Conservation (phyloP, 306 rosid genomes). For the Purshia tridentata region DNA sequence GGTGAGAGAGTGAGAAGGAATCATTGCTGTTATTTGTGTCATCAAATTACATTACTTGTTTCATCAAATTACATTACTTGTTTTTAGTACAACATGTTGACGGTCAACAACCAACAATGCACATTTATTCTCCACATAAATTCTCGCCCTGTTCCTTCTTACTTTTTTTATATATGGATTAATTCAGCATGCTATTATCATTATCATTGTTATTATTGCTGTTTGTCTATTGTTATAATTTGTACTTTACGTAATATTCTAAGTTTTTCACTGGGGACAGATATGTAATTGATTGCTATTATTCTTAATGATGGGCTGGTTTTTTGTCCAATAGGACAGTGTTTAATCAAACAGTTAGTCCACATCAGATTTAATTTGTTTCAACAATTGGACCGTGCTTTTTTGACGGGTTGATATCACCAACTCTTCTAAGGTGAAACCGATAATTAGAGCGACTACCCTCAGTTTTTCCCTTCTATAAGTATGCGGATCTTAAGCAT, state of each 20-base stretch:
- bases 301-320: too few species aligned
- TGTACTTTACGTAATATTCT: neutral
- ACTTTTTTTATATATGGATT: neutral
- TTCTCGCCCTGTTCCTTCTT: slow-evolving; percentile 9
- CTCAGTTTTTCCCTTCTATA: too few species aligned
- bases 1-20: slow-evolving; percentile 15
- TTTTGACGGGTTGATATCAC: slow-evolving; percentile 1
- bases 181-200: neutral
- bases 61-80: neutral
- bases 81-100: too few species aligned
- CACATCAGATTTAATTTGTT: neutral
- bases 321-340: too few species aligned
- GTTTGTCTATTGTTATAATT: neutral
- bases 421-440: neutral
- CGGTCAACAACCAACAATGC: neutral
- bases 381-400: neutral
- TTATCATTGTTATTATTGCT: neutral
- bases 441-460: neutral
- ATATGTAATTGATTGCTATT: neutral
- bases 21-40: slow-evolving; percentile 19
- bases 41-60: neutral
- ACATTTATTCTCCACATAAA: slow-evolving; percentile 24
- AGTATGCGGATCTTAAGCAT: too few species aligned
- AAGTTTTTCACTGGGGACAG: neutral
- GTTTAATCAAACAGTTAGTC: too few species aligned